phyloP scores from a whole-genome alignment of 108 stramenopile species.

The Nitzschia inconspicua region DNA sequence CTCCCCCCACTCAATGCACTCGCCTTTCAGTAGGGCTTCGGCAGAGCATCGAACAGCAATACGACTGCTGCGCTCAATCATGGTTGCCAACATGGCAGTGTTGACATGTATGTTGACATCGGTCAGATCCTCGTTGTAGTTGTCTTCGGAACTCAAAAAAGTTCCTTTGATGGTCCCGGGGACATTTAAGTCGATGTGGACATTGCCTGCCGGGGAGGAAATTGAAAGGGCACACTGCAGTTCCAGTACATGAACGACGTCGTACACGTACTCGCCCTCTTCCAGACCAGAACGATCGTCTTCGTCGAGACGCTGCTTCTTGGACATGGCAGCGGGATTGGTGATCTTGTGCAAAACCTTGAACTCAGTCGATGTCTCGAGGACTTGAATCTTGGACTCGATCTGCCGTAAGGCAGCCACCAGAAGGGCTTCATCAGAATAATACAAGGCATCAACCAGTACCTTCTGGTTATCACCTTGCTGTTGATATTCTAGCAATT shows the following conservation, averaged over 20 bases:
- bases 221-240: conserved; percentile 40
- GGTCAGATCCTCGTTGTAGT: conserved; percentile 38
- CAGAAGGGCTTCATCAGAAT: conserved; percentile 41
- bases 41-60: conserved; percentile 61
- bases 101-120: conserved; percentile 65
- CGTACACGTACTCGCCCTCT: conserved; percentile 47
- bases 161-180: conserved; percentile 75
- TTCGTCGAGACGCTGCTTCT: conserved; percentile 20
- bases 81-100: conserved; percentile 72
- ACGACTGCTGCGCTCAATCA: conserved; percentile 76
- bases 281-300: conserved; percentile 16
- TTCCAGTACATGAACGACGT: conserved; percentile 43
- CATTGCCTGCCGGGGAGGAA: conserved; percentile 59
- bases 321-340: not conserved
- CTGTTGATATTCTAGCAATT: conserved; percentile 20
- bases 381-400: conserved; percentile 40
- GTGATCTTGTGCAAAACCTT: conserved; percentile 47
- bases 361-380: conserved; percentile 63
- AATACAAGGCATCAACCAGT: conserved; percentile 12
- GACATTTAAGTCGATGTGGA: conserved; percentile 62
- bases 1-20: not conserved
- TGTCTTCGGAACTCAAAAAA: conserved; percentile 41
- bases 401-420: conserved; percentile 27
- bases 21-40: conserved; percentile 39
- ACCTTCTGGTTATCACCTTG: conserved; percentile 3